These are phyloP conservation scores for Colletotrichum orbiculare DNA, from an alignment of 2,329 filamentous ascomycete genomes.

Conservation along the genomic window DNA sequence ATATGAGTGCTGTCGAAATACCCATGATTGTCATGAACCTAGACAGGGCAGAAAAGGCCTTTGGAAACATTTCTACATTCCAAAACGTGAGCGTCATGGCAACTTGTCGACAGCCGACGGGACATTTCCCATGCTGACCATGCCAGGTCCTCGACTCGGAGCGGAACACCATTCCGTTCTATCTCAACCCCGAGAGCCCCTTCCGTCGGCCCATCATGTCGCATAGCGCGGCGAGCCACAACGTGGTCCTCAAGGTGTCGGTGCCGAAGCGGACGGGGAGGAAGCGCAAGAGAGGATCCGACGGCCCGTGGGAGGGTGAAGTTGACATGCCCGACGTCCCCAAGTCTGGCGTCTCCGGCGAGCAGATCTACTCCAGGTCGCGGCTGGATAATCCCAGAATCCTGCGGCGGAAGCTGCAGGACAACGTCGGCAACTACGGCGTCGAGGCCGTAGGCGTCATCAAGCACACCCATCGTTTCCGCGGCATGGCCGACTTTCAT, in stretches of 20 bases:
- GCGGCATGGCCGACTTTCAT: constrained; percentile 87
- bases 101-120: background rate
- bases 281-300: constrained; percentile 83
- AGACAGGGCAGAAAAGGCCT: constrained; percentile 55
- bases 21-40: constrained; percentile 56
- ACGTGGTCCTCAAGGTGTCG: constrained; percentile 86
- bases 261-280: constrained; percentile 88
- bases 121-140: constrained; percentile 3
- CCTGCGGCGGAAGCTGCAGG: constrained; percentile 73
- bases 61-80: constrained; percentile 52
- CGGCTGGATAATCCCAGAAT: constrained; percentile 64
- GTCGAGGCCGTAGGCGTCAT: constrained; percentile 79
- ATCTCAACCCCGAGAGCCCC: constrained; percentile 82
- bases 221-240: constrained; percentile 79
- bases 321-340: constrained; percentile 44
- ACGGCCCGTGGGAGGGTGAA: constrained; percentile 70
- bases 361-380: constrained; percentile 54
- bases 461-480: constrained; percentile 86
- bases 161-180: constrained; percentile 71
- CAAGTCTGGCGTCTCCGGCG: constrained; percentile 15
- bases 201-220: constrained; percentile 83
- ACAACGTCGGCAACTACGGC: constrained; percentile 75
- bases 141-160: constrained; percentile 59
- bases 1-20: constrained; percentile 54
- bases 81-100: constrained; percentile 47